Evolutionary conservation across 345 rosid species (phyloP), one percentile per base, ranked within the genome.

Genomic region (Linum trigynum): DNA sequence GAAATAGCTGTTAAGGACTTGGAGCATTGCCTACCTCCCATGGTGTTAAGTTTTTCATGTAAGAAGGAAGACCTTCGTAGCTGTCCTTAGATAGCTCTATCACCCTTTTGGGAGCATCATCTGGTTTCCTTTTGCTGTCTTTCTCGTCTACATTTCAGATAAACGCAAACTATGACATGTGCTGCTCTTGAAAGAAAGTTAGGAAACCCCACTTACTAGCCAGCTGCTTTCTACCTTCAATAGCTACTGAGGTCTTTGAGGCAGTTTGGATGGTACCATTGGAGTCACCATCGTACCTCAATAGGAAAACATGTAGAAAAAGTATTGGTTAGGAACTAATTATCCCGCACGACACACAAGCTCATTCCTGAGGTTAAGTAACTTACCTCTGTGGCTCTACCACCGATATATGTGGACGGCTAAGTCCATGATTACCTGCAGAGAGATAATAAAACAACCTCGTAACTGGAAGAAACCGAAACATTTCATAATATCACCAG

Each of bases 61-160:
- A 86, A 61, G 98, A 83, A 38, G 92, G 97, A 57, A 89, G 87
- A 69, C 61, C 74, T 61, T 83, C 88, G 57, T 84, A 91, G 59
- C 79, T 91, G 73, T 81, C 83, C 72, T 71, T 76, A 2, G 79
- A 71, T 16, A 85, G 72, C 67, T 77, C 71, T 62, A 92, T 68
- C 11, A 68, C 6, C 23, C 74, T 56, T 5, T 56, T 65, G 39
- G 71, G 38, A 62, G 67, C 74, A 76, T 67, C 70, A 45, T 48
- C 67, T 53, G 72, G 71, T 66, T 73, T 63, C 38, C 6, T 50
- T 3, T 63, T 70, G 59, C 55, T 72, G 67, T 75, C 61, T 53
- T 35, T 56, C 68, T 67, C 71, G 65, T 73, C 86, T 77, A 68
- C 11, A 59, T 45, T 67, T 66, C 32, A 63, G 8, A 36, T 37